phyloP scores from a whole-genome alignment of 352 stramenopile genomes.

The Phytophthora crassamura region DNA sequence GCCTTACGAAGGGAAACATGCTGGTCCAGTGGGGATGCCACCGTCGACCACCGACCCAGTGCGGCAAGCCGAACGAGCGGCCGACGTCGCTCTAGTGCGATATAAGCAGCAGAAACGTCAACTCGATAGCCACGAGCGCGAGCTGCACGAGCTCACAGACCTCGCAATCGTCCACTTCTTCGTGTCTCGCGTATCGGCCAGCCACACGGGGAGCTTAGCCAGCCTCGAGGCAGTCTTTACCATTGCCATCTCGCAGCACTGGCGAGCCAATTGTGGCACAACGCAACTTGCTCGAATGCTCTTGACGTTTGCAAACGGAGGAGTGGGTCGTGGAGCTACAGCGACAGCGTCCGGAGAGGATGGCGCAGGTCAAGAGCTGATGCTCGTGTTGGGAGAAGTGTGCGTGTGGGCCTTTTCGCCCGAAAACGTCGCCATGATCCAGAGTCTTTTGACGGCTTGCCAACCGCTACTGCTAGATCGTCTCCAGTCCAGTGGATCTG shows the following conservation, averaged over 20 bases:
- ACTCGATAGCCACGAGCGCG: slow-evolving; percentile 14
- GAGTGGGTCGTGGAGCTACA: not conserved
- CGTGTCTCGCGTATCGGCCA: slow-evolving; percentile 17
- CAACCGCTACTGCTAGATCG: slow-evolving; percentile 35
- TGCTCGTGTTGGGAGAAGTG: slow-evolving; percentile 39
- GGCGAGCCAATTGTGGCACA: slow-evolving; percentile 14
- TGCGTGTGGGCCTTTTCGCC: slow-evolving; percentile 38
- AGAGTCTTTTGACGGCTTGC: slow-evolving; percentile 26
- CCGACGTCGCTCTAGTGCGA: slow-evolving; percentile 1
- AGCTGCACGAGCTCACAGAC: slow-evolving; percentile 36
- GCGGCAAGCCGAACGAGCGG: slow-evolving; percentile 4
- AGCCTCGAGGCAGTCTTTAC: slow-evolving; percentile 22
- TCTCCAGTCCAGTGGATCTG: slow-evolving; percentile 8
- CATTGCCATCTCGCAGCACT: slow-evolving; percentile 30
- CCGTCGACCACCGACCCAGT: slow-evolving; percentile 11
- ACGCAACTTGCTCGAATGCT: slow-evolving; percentile 27
- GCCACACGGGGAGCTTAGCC: not conserved
- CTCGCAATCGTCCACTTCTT: slow-evolving; percentile 33
- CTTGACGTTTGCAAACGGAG: slow-evolving; percentile 10
- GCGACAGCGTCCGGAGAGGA: not conserved
- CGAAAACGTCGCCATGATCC: slow-evolving; percentile 33
- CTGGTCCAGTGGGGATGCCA: slow-evolving; percentile 4
- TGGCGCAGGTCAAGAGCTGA: slow-evolving; percentile 25
- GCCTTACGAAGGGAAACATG: slow-evolving; percentile 5
- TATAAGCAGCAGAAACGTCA: slow-evolving; percentile 26